A percentile compares a stretch with the other conserved stretches of the same genome.
Conservation (phyloP, 805 yeast species). For the Pichia paraexigua region DNA sequence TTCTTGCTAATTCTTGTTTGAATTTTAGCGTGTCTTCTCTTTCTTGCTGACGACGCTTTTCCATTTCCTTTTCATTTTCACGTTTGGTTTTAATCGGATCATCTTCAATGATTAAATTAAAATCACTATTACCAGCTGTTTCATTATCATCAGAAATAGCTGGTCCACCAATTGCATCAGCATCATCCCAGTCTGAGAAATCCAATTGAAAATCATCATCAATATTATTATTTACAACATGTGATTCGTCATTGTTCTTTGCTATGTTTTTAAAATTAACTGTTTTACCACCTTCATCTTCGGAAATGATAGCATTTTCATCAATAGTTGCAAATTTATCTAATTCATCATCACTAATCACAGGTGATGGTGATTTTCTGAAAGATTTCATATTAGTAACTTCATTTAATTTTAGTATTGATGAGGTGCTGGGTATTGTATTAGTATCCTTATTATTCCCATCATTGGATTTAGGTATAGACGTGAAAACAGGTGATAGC, state of each 20-base stretch:
- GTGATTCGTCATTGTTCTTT: background rate
- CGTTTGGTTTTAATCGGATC: slow-evolving; percentile 11
- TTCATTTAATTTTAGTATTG: background rate
- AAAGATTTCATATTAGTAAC: background rate
- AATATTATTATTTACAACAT: slow-evolving; percentile 6
- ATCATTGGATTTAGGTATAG: background rate
- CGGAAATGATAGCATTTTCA: background rate
- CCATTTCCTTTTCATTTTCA: slow-evolving; percentile 3
- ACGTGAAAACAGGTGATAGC: background rate
- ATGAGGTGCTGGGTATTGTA: background rate
- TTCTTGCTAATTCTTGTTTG: background rate
- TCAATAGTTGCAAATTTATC: slow-evolving; percentile 16
- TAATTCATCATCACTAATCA: slow-evolving; percentile 18
- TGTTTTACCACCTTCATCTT: background rate
- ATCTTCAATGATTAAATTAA: slow-evolving; percentile 20
- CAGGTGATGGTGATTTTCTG: background rate
- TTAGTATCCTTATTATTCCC: background rate
- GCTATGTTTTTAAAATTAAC: background rate
- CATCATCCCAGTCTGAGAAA: slow-evolving; percentile 24
- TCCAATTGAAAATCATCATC: slow-evolving; percentile 19
- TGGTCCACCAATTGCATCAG: slow-evolving; percentile 9
- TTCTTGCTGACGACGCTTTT: background rate
- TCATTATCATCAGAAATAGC: background rate
- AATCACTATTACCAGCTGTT: slow-evolving; percentile 5
- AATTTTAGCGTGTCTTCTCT: background rate